Conservation (phyloP, 2,329 filamentous ascomycete genomes). For the Xylariomycetidae sp. region DNA sequence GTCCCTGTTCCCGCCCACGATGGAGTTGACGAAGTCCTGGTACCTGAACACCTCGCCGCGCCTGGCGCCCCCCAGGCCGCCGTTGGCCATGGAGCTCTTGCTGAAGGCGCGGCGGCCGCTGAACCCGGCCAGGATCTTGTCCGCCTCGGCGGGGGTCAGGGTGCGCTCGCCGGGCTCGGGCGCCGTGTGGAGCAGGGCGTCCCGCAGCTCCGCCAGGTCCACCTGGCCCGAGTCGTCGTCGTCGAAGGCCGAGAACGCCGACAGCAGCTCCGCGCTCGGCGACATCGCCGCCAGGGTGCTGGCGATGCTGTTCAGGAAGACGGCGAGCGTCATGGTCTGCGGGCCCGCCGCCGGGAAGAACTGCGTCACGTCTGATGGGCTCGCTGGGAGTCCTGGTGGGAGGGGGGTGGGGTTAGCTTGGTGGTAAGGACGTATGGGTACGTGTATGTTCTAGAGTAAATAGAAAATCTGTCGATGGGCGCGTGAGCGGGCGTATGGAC, state of each 20-base stretch:
- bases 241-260: slow-evolving; percentile 92
- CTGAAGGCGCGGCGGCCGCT: slow-evolving; percentile 79
- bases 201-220: slow-evolving; percentile 74
- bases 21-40: slow-evolving; percentile 78
- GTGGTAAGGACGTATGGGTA: slow-evolving; percentile 1
- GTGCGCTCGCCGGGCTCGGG: slow-evolving; percentile 66
- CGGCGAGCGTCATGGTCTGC: slow-evolving; percentile 75
- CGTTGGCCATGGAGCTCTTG: slow-evolving; percentile 39
- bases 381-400: slow-evolving; percentile 74
- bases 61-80: slow-evolving; percentile 46
- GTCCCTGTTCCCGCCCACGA: slow-evolving; percentile 48
- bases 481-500: background rate
- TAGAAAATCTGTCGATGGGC: background rate
- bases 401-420: too few relatives aligned
- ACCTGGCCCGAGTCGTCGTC: slow-evolving; percentile 93
- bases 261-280: slow-evolving; percentile 72
- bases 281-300: slow-evolving; percentile 70
- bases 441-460: background rate
- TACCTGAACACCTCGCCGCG: slow-evolving; percentile 90
- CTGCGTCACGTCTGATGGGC: slow-evolving; percentile 62
- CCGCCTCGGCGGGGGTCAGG: slow-evolving; percentile 70
- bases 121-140: slow-evolving; percentile 83
- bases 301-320: slow-evolving; percentile 80
- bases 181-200: slow-evolving; percentile 76
- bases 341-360: slow-evolving; percentile 76